Evolutionary conservation across 768 basidiomycete genomes (phyloP).

Genomic region (Tricholoma terreum): DNA sequence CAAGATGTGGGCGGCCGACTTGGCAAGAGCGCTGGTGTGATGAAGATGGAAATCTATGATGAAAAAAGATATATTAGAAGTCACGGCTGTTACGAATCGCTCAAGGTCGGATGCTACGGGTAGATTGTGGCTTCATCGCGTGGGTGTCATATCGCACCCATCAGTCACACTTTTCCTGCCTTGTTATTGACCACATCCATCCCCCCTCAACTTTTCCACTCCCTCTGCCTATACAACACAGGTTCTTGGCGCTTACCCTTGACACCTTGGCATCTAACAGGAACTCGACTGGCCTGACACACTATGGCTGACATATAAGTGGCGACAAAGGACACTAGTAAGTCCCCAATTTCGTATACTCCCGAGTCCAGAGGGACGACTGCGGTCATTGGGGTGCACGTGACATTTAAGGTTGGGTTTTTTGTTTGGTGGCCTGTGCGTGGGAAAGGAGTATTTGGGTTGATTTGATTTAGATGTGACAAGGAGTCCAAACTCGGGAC

Average conservation of each 20-base stretch:
- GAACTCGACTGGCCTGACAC: neutral
- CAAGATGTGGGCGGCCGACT: too few relatives aligned
- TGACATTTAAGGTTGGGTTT: conserved; percentile 34
- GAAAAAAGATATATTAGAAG: conserved; percentile 10
- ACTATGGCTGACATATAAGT: neutral
- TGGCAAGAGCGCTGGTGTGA: too few relatives aligned
- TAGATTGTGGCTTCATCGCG: conserved; percentile 9
- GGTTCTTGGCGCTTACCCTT: neutral
- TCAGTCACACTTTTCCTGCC: conserved; percentile 21
- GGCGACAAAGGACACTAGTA: neutral
- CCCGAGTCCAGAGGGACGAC: too few relatives aligned
- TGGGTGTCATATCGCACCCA: conserved; percentile 15
- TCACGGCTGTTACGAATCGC: conserved; percentile 17
- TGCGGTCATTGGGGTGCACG: conserved; percentile 23
- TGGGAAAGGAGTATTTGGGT: conserved; percentile 37
- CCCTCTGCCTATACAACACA: neutral
- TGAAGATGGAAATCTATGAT: neutral
- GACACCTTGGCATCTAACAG: neutral
- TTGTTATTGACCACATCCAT: conserved; percentile 20
- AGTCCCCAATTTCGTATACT: neutral
- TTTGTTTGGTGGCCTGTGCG: conserved; percentile 48
- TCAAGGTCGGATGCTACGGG: conserved; percentile 6
- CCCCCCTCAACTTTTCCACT: neutral
- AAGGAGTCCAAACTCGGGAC: conserved; percentile 39
- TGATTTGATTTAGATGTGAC: conserved; percentile 47